A percentile compares a stretch with the other conserved stretches of the same genome.
Conservation (phyloP, 805 yeast genomes). For the Saturnispora silvae region DNA sequence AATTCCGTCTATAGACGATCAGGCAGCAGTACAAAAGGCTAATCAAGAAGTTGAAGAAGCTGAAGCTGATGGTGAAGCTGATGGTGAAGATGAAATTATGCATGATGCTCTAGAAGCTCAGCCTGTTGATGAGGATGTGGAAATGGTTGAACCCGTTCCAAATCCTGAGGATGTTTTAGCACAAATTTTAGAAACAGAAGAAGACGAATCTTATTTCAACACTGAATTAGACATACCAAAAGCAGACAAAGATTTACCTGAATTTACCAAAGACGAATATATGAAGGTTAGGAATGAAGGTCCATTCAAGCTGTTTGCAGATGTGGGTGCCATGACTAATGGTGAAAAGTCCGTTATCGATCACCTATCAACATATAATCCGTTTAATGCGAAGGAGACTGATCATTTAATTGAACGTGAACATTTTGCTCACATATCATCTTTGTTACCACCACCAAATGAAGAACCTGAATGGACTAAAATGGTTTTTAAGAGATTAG, state of each 20-base stretch:
- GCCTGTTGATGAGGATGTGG: conserved; percentile 3
- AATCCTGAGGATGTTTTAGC: neutral
- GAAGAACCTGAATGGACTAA: conserved; percentile 53
- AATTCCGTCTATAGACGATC: neutral
- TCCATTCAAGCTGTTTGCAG: conserved; percentile 39
- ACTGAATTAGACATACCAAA: conserved; percentile 27
- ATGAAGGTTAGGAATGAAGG: conserved; percentile 5
- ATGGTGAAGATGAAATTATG: neutral
- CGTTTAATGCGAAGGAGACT: conserved; percentile 31
- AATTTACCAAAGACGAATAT: conserved; percentile 22
- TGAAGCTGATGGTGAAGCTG: conserved; percentile 11
- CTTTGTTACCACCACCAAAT: conserved; percentile 53
- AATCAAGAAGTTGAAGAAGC: neutral
- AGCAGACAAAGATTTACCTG: conserved; percentile 23
- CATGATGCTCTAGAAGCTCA: neutral
- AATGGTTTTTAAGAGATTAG: conserved; percentile 38
- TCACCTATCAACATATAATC: conserved; percentile 37
- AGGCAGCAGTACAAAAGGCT: neutral
- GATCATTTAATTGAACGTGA: conserved; percentile 23
- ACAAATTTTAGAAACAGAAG: neutral
- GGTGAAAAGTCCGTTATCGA: conserved; percentile 38
- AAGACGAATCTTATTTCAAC: neutral
- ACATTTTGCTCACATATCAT: conserved; percentile 46
- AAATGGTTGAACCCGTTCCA: neutral
- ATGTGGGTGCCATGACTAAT: conserved; percentile 32